Evolutionary conservation across 2,329 filamentous ascomycete species (phyloP).

Genomic region (Verticillium albo-atrum): DNA sequence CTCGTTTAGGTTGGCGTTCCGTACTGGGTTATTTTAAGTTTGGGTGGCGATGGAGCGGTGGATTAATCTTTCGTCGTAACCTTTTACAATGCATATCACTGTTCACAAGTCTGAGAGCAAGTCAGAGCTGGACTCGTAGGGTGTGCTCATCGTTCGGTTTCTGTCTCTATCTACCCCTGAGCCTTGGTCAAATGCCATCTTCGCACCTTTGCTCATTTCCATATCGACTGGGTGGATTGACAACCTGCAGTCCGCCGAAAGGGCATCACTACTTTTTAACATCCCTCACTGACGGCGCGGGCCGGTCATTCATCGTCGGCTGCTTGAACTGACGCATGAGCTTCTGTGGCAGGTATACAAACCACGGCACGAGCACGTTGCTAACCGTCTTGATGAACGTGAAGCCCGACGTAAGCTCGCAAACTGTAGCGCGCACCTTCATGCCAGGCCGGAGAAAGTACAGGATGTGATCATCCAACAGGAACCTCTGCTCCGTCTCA

Average conservation of each 20-base stretch:
- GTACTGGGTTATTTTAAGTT: not conserved
- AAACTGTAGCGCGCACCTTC: slow-evolving; percentile 54
- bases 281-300: slow-evolving; percentile 39
- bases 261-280: too few relatives aligned
- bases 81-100: not conserved
- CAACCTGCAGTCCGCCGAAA: too few relatives aligned
- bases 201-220: not conserved
- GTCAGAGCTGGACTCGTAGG: not conserved
- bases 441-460: slow-evolving; percentile 57
- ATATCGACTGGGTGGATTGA: too few relatives aligned
- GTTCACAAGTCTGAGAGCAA: not conserved
- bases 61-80: not conserved
- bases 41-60: not conserved
- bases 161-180: too few relatives aligned
- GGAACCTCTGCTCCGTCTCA: slow-evolving; percentile 39
- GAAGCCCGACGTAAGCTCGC: slow-evolving; percentile 56
- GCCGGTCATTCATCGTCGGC: slow-evolving; percentile 40
- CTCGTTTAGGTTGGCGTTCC: not conserved
- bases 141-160: not conserved
- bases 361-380: slow-evolving; percentile 56
- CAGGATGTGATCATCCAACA: slow-evolving; percentile 59
- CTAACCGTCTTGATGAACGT: slow-evolving; percentile 59
- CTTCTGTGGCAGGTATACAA: slow-evolving; percentile 62
- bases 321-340: slow-evolving; percentile 64
- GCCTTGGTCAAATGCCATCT: too few relatives aligned